Evolutionary conservation across 2,329 filamentous ascomycete species (phyloP), one percentile per base, ranked within the genome.

Genomic region (Trichoderma guizhouense): DNA sequence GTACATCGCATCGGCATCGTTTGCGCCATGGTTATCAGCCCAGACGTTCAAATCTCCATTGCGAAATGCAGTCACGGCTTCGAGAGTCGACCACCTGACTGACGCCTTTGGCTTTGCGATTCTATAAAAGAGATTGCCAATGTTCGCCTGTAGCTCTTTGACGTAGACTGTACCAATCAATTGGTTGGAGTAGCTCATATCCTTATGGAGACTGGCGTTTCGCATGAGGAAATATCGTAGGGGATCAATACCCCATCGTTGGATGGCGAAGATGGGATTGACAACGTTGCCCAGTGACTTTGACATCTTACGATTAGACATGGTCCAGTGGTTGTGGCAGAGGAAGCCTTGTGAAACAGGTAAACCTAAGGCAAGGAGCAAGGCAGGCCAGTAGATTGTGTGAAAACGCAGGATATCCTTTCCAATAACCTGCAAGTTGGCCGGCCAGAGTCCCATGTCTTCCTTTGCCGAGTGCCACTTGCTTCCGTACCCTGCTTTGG

Each of bases 361-460:
- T 5, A 98, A 85, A 66, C 91, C 90, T 15, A 98, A 85, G 1
- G 96, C 95, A 87, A 99, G 92, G 18, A 99, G 89, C 76, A 99
- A 92, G 4, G 96, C 96, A 0, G 96, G 96, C 96, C 97, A 99
- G 85, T 99, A 99, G 62, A 99, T 91, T 81, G 93, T 95, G 80
- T 99, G 97, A 81, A 99, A 99, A 21, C 94, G 92, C 71, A 97
- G 86, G 75, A 99, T 99, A 80, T 99, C 96, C 82, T 99, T 99
- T 63, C 96, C 96, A 70, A 99, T 91, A 30, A 99, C 90, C 60
- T 99, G 96, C 21, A 96, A 87, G 80, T 99, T 91, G 9, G 94
- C 93, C 5, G 96, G 96, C 95, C 96, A 99, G 28, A 93, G 90
- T 64, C 87, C 87, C 24, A 83, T 83, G 15, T 85, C 80, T 72